Base-by-base conservation (phyloP, 192 early-diverging fungal genomes). In the Coemansia sp. region DNA sequence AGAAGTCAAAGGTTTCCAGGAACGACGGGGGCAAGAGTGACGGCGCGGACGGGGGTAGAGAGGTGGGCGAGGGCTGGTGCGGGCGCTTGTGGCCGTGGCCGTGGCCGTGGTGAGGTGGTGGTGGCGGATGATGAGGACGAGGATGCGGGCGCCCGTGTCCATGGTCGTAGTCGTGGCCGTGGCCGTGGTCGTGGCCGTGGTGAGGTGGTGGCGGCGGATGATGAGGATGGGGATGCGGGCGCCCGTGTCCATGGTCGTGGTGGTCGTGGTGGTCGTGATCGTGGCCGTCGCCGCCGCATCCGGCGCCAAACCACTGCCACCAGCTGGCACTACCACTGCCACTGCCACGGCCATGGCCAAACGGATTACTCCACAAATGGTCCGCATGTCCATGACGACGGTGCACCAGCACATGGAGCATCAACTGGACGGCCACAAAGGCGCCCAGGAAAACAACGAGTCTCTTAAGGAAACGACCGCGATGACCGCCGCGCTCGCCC, bases 61-160 rank as follows among this genome's bases (percentile, higher is more conserved):
- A 23, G n/a, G 24, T 23, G 18, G 39, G 61, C 42, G 27, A 59
- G 4, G 42, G 13, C 6, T 34, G 56, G 9, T 57, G 59, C 4
- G 22, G 46, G 27, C n/a, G 49, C n/a, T 9, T 22, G 47, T 34
- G 32, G 20, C 58, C 58, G 45, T 34, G 32, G 5, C 32, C 34
- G 10, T 34, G 55, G 13, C 25, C 25, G 19, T 20, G 55, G 25
- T 7, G 6, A 35, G 6, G 32, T 27, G 22, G 24, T 19, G 39
- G 61, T 23, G 27, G 46, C 0, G 42, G 19, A 9, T 45, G 58
- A 4, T 58, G 60, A 4, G 24, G 48, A 23, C 20, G 50, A 13
- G 49, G 61, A 20, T 54, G 39, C 8, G 61, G 61, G 39, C 52
- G 61, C 18, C 32, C 25, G 61, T 63, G 53, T 9, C 52, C 61